Evolutionary conservation across 768 basidiomycete genomes (phyloP), one percentile per base, ranked within the genome.

Genomic region (Leccinum disarticulatum): DNA sequence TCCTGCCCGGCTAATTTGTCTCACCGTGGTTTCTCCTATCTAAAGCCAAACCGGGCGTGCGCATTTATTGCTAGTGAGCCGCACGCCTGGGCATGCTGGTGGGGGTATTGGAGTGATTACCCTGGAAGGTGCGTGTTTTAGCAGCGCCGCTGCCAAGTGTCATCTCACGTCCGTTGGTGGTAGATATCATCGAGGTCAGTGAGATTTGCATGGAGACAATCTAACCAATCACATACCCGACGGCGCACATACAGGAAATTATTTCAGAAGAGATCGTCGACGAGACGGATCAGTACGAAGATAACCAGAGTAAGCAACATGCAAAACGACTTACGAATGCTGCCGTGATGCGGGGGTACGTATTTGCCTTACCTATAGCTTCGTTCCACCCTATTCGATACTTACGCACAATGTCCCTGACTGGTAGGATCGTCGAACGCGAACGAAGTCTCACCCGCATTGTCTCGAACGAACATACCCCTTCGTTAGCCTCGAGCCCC

Each of bases 181-280:
- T 55, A 88, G 90, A 92, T 68, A 84, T 92, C 63, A 91, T 92
- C 59, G 90, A 92, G 71, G 85, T 83, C 48, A 55, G 67, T 53
- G 3, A 3, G 11, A 61, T 50, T 54, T 13, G 41, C 54, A 38
- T 22, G 6, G 33, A 11, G 22, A 25, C 22, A 10, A 27, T 54
- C 8, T 63, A n/a, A 54, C 43, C 27, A 3, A 33, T 49, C 8
- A 25, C 33, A 22, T 9, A 22, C 41, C 19, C 17, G 55, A 5
- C 56, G 36, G 57, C 47, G 30, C 43, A 55, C 60, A 72, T 70
- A 62, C 74, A 92, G 82, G 95, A 96, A 81, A 97, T 98, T 62
- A 92, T 98, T 19, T 88, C 90, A 0, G 94, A 97, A 75, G 95
- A 97, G 71, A 96, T 97, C 56, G 90, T 96, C 31, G 95, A 96